Conservation (phyloP, 2,329 filamentous ascomycete species). For the Rutstroemia sp. region DNA sequence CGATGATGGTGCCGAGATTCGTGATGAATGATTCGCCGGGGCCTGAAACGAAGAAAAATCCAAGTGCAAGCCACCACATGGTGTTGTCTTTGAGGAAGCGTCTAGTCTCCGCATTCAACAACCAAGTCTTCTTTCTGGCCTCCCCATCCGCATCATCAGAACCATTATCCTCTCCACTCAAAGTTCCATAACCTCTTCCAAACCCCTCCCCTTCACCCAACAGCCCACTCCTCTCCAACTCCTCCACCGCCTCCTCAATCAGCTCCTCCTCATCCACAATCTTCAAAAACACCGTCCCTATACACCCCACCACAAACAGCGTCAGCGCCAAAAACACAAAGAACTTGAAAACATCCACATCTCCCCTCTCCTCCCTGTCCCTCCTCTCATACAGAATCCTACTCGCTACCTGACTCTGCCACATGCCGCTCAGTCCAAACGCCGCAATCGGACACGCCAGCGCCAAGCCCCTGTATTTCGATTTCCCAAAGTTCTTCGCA, state of each 20-base stretch:
- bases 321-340: conserved; percentile 77
- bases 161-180: conserved; percentile 30
- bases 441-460: conserved; percentile 85
- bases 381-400: conserved; percentile 64
- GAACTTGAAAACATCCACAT: conserved; percentile 73
- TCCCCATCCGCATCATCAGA: conserved; percentile 41
- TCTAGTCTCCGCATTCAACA: conserved; percentile 85
- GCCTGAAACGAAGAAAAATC: conserved; percentile 72
- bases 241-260: conserved; percentile 84
- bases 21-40: conserved; percentile 98
- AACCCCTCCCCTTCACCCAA: conserved; percentile 71
- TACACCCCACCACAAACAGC: conserved; percentile 61
- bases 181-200: conserved; percentile 55
- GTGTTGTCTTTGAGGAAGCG: conserved; percentile 80
- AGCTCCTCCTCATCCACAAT: conserved; percentile 80
- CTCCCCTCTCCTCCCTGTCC: conserved; percentile 53
- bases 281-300: conserved; percentile 67
- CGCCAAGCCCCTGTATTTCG: conserved; percentile 80
- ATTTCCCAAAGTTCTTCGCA: conserved; percentile 94
- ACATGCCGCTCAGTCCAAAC: conserved; percentile 92
- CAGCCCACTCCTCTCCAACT: conserved; percentile 82
- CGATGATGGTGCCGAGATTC: conserved; percentile 89
- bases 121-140: conserved; percentile 73
- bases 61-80: conserved; percentile 90
- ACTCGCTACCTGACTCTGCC: conserved; percentile 84